A percentile compares a stretch with the other conserved stretches of the same genome.
These are phyloP conservation scores for Tuber magnatum DNA, from an alignment of 495 filamentous ascomycete genomes.

Conservation along the genomic window DNA sequence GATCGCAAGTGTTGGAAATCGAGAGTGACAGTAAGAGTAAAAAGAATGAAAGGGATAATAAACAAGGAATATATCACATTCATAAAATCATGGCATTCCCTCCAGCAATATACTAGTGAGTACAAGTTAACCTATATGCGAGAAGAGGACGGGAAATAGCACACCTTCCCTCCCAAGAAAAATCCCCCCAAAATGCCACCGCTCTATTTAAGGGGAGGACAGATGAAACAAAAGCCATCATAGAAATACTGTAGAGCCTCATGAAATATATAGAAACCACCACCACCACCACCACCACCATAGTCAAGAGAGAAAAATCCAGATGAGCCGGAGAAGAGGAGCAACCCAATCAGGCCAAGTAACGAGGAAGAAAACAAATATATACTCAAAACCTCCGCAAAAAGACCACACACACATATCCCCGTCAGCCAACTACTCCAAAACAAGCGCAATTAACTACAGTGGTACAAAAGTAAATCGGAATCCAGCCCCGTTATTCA, in stretches of 20 bases:
- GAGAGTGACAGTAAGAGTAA: constrained; percentile 8
- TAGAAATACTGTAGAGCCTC: constrained; percentile 28
- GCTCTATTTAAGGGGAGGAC: background rate
- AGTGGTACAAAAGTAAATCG: constrained; percentile 22
- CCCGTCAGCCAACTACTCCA: background rate
- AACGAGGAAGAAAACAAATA: constrained; percentile 30
- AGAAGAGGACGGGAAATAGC: background rate
- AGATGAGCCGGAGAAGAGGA: constrained; percentile 35
- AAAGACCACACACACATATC: background rate
- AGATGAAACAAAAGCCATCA: constrained; percentile 9
- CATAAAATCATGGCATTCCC: constrained; percentile 14
- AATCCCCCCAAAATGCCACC: background rate
- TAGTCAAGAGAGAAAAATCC: constrained; percentile 34
- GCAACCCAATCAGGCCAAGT: constrained; percentile 10
- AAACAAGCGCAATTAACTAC: constrained; percentile 42
- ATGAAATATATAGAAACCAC: constrained; percentile 35
- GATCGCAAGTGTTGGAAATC: background rate
- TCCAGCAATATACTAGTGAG: background rate
- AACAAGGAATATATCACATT: constrained; percentile 14
- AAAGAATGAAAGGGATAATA: background rate
- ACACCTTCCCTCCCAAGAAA: background rate
- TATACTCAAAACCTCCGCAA: background rate
- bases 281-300: constrained; percentile 15
- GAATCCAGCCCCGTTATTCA: constrained; percentile 5
- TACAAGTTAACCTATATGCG: constrained; percentile 1